Percentiles rank a stretch among this genome's conserved stretches.
phyloP scores from a whole-genome alignment of 257 asterid genomes.

The Capsicum chinense region DNA sequence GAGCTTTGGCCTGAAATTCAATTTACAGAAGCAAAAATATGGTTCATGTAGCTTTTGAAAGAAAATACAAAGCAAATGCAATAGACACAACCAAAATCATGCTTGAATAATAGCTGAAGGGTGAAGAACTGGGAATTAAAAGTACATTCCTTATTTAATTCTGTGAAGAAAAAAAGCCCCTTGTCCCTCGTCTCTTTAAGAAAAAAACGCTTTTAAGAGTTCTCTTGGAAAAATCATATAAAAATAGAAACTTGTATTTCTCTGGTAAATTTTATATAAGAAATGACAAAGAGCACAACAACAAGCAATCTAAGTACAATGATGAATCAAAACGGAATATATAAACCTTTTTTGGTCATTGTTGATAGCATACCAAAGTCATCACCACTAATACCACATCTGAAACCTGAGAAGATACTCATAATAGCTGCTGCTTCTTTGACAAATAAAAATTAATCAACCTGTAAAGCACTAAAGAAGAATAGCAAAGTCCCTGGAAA shows the following conservation, averaged over 20 bases:
- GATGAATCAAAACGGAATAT: not conserved
- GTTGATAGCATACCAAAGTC: not conserved
- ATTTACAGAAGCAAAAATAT: not conserved
- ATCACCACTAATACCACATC: not conserved
- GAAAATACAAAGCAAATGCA: not conserved
- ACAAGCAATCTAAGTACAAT: not conserved
- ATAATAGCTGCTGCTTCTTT: not conserved
- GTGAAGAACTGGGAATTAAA: not conserved
- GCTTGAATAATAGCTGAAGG: conserved; percentile 15
- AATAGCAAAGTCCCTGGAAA: not conserved
- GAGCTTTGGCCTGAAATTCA: not conserved
- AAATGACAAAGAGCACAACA: not conserved
- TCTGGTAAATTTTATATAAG: not conserved
- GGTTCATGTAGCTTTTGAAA: not conserved
- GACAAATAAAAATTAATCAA: conserved; percentile 3
- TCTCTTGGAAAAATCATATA: not conserved
- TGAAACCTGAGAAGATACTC: conserved; percentile 11
- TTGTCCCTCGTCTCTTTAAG: not conserved
- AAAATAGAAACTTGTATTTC: not conserved
- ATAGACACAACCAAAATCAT: conserved; percentile 8
- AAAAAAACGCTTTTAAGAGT: not conserved
- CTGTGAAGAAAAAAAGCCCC: not conserved
- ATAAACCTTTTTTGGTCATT: not conserved
- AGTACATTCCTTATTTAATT: not conserved
- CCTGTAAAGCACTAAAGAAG: not conserved